Evolutionary conservation across 306 rosid genomes (phyloP), one percentile per base, ranked within the genome.

Genomic region (Arachis stenosperma): DNA sequence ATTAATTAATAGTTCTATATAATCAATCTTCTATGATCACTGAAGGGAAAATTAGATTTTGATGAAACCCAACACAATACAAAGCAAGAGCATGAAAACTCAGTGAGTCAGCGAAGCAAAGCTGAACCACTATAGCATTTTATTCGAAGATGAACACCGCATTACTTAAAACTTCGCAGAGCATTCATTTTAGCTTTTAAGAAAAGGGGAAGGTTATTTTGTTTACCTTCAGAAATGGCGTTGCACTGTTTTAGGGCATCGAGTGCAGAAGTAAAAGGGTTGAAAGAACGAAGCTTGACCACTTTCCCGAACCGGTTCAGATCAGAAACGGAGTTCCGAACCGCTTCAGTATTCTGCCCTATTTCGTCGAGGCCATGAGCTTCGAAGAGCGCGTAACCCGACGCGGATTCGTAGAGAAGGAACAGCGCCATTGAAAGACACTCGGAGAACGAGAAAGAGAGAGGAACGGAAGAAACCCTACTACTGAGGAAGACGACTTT

Each of bases 241-340:
- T 88, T 88, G 69, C 87, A 81, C 73, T 90, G 94, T 51, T 86
- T 85, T 39, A 90, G 91, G n/a, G 97, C 97, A 52, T 86, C 97
- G 37, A 86, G 76, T 54, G 97, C 90, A 6, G 91, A 87, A 68
- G 84, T 88, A 13, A 88, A 87, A 7, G 97, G 94, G 14, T 73
- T 77, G 67, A 88, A 90, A 22, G 97, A 88, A 1, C 79, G 67
- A 39, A 90, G 88, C 84, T 91, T 84, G 27, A 90, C 85, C 40
- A 89, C 95, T 81, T 89, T 91, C 6, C 95, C 92, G 77, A 91
- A 91, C 48, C 97, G 86, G 74, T 85, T 87, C 6, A 87, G 75
- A 71, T 91, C 95, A 5, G 86, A 29, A 58, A 91, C 82, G 47
- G 95, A 91, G 87, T 64, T 82, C 39, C 92, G 81, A 54, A 91